Evolutionary conservation across 352 stramenopile genomes (phyloP), one percentile per base, ranked within the genome.

Genomic region (Phytopythium litorale): DNA sequence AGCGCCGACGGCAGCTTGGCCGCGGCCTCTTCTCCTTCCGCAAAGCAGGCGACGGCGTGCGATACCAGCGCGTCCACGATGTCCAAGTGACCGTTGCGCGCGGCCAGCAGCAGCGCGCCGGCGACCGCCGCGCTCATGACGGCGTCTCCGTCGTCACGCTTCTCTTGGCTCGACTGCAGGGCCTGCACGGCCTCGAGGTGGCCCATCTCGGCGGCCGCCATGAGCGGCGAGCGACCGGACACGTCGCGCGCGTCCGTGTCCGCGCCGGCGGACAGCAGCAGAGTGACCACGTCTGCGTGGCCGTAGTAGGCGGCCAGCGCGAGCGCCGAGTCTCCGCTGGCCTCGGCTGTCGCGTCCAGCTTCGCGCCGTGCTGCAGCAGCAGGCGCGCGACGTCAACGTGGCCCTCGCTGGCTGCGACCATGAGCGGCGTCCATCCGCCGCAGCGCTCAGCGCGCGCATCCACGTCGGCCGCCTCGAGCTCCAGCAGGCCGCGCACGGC

Each of bases 361-460:
- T 23, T 7, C n/a, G 57, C 57, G 30, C 57, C 57, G 46, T 11
- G n/a, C 21, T 49, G 46, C 35, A 63, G 32, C 46, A 63, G 33
- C 28, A 37, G 46, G 23, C 46, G 57, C 32, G 28, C 46, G 18
- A 50, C 49, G 4, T 54, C 45, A 7, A 30, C 46, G 57, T 49
- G 57, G 46, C 57, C 57, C 37, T 67, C 58, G 18, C 40, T 62
- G n/a, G 68, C 53, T 52, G 68, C 68, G 12, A 64, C 48, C 49
- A 75, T 52, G 38, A 75, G 65, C 23, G 68, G 64, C 40, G 68
- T 72, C 49, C 66, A 69, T 32, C 60, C 64, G 12, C 56, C 52
- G 35, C 63, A 45, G 40, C 42, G 42, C 42, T 49, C 40, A 12
- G 42, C 66, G 23, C 25, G 30, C 32, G 60, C 49, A 19, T 71